Base-by-base conservation (phyloP, 805 yeast species). In the Candida dendrica region DNA sequence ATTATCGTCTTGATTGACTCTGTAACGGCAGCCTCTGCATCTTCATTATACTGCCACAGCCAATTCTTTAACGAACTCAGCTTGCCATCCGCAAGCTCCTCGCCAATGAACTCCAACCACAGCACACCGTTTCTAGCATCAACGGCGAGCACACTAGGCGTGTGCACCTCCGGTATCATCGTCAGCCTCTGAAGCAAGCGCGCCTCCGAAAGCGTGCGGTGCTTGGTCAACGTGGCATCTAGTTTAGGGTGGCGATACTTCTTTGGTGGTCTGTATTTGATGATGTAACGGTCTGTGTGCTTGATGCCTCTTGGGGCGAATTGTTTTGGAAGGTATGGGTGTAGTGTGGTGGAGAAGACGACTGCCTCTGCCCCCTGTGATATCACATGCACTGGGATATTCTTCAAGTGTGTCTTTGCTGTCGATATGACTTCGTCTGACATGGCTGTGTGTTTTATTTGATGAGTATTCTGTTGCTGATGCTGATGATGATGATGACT, bases 351-450 rank as follows among this genome's bases (percentile, higher is more conserved):
- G 11, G 67, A 58, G 59, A 84, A 85, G 2, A 87, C 89, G 10
- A 87, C 69, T 0, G 95, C 95, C 59, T 88, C 96, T 1, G 96
- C 96, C 20, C 96, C 96, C 56, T 88, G 96, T 0, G 95, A 84
- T 2, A 88, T 65, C 24, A 76, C 66, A 1, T 60, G 53, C 4
- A 83, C 56, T 0, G 79, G 76, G 6, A 81, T 65, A 34, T 72
- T 66, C 1, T 74, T 71, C 18, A 82, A 55, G 18, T 69, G 61
- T 1, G 49, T 34, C 38, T 69, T 62, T 0, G 78, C 80, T 29
- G 52, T 58, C 3, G 55, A 61, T 6, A 83, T 45, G 1, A 81
- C 64, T 22, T 63, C 67, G 16, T 71, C 72, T 9, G 88, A 79
- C 89, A 82, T 81, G n/a, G 30, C 4, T 27, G 10, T 27, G n/a